Evolutionary conservation across 2,329 filamentous ascomycete species (phyloP), one percentile per base, ranked within the genome.

Genomic region (Teratosphaeria pseudoeucalypti): DNA sequence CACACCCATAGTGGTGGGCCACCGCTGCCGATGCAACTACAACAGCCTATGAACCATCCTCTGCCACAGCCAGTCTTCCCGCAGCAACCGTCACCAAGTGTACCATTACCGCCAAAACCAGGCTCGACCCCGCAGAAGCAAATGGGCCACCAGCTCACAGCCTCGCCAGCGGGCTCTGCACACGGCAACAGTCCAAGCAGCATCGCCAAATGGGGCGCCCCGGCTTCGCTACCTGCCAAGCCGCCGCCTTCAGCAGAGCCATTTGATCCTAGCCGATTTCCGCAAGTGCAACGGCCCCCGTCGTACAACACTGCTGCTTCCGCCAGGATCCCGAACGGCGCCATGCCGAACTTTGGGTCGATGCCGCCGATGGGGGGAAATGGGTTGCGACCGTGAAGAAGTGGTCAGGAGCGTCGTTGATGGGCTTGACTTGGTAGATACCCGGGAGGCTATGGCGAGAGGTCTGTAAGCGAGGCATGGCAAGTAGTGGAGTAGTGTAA

Each of bases 181-280:
- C 43, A 49, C 43, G 43, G 11, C 7, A 49, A 49, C 43, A 49
- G 43, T 49, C 43, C 43, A 19, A 80, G 75, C 67, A 79, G 77
- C 64, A 79, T 82, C 57, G 78, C 80, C n/a, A 82, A 82, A 64
- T 83, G 79, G 71, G 81, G 80, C 34, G 79, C 80, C 34, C 78
- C 80, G 5, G 72, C 80, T 16, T 79, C 80, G 56, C 72, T 83
- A 52, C 81, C 81, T 54, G 76, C 80, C 10, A 83, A 82, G 66
- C 81, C 81, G 39, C 80, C 81, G 49, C 77, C 79, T 54, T 72
- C 77, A 2, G 70, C 69, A 11, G 74, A 68, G 54, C 62, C 66
- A 6, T 66, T 67, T 53, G 65, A 68, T 16, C 54, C 61, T 23
- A 49, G 47, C n/a, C 39, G 54, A 6, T 62, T 58, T 32, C 19